Base-by-base conservation (phyloP, 768 basidiomycete genomes). In the Lactifluus hygrophoroides region DNA sequence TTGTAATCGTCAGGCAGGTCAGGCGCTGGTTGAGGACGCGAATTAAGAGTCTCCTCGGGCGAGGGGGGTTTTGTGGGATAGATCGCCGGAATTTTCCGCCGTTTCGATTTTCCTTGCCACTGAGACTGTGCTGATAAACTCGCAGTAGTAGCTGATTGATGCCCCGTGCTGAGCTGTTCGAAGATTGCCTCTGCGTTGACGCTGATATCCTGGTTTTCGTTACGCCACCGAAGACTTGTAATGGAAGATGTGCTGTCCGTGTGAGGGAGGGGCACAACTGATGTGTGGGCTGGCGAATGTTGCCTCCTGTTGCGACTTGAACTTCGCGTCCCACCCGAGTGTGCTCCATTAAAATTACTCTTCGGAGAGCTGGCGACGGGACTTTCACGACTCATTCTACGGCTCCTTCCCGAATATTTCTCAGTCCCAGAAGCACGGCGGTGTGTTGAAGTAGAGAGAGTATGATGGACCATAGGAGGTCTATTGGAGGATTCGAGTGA, bases 251-350 rank as follows among this genome's bases (percentile, higher is more conserved):
- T 42, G 38, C 43, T 65, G 23, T 47, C 62, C 23, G 47, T 50
- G 63, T 56, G 54, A 16, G 51, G 53, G 43, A 56, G 60, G 40
- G 10, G 34, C 17, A 48, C 51, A 60, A 45, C 57, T 47, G 21
- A 64, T 17, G 54, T 21, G 42, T 64, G 67, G 23, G 71, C 68
- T 8, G 69, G 67, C 19, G 69, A 69, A 9, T 55, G 65, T 1
- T 69, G 69, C 34, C 66, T 69, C 2, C 54, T 65, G 21, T 68
- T 58, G 38, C 69, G 56, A n/a, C 55, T 45, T 30, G 62, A 54
- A 21, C 50, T 28, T 17, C 42, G 19, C 45, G 54, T 49, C 16
- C 48, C 38, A 21, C 25, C 27, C n/a, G 34, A 23, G 14, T 51
- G 55, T 25, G 61, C 17, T 27, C 37, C 43, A 45, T 45, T 21